These are phyloP conservation scores for Xylogone sp. DNA, from an alignment of 2,329 filamentous ascomycete species.

Conservation along the genomic window DNA sequence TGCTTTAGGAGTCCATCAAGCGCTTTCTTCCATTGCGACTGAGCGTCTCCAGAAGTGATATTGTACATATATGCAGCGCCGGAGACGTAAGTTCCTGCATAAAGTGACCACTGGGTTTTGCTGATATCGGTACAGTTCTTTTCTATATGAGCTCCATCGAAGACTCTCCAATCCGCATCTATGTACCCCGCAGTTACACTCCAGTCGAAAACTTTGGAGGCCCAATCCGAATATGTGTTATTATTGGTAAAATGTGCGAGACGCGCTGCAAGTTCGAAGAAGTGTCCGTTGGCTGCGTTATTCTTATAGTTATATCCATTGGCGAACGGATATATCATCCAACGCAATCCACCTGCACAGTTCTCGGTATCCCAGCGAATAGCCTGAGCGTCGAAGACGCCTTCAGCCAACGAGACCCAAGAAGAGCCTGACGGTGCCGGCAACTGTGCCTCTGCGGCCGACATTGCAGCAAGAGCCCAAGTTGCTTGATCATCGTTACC, in stretches of 20 bases:
- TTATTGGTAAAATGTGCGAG: constrained; percentile 75
- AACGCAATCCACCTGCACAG: constrained; percentile 66
- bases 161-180: constrained; percentile 62
- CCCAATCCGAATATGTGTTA: constrained; percentile 71
- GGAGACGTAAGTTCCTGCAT: constrained; percentile 58
- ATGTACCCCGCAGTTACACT: constrained; percentile 49
- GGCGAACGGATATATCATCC: constrained; percentile 79
- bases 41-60: constrained; percentile 29
- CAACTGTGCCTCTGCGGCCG: constrained; percentile 69
- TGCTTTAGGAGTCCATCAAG: constrained; percentile 21
- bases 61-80: constrained; percentile 34
- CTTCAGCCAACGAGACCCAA: constrained; percentile 72
- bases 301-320: constrained; percentile 57
- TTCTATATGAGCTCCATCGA: constrained; percentile 42
- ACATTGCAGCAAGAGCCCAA: constrained; percentile 76
- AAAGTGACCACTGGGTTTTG: constrained; percentile 61
- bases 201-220: constrained; percentile 66
- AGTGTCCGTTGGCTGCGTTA: constrained; percentile 61
- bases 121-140: constrained; percentile 43
- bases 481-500: constrained; percentile 42
- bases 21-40: constrained; percentile 26
- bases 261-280: constrained; percentile 64
- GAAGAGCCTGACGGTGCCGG: constrained; percentile 61
- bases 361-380: constrained; percentile 61
- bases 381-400: constrained; percentile 72